Conservation (phyloP, 2,329 filamentous ascomycete species). For the Didymella lethalis region DNA sequence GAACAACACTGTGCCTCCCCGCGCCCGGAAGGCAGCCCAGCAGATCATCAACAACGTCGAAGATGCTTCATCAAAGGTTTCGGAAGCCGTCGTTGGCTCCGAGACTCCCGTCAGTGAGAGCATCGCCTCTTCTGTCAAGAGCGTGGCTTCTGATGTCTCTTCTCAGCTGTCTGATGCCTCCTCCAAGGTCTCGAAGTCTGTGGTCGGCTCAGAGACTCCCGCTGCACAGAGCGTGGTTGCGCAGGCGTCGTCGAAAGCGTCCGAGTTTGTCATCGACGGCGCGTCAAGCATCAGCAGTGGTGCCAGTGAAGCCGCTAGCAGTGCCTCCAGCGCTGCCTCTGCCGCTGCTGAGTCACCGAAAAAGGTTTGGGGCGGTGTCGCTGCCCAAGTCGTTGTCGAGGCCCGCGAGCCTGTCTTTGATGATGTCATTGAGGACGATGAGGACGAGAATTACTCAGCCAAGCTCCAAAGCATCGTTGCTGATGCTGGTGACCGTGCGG, state of each 20-base stretch:
- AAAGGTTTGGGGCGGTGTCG: constrained; percentile 64
- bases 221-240: constrained; percentile 33
- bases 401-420: constrained; percentile 58
- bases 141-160: constrained; percentile 46
- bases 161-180: constrained; percentile 33
- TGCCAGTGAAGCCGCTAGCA: constrained; percentile 27
- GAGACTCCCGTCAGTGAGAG: constrained; percentile 44
- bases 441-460: constrained; percentile 58
- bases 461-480: constrained; percentile 61
- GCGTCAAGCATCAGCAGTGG: constrained; percentile 29
- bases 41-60: constrained; percentile 52
- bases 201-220: constrained; percentile 29
- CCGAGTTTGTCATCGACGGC: constrained; percentile 4
- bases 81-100: constrained; percentile 47
- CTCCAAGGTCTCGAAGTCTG: constrained; percentile 36
- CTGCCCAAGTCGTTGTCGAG: constrained; percentile 60
- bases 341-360: constrained; percentile 47
- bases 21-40: constrained; percentile 58
- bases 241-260: constrained; percentile 31
- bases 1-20: constrained; percentile 67
- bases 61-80: constrained; percentile 47
- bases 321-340: constrained; percentile 34
- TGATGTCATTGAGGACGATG: constrained; percentile 59
- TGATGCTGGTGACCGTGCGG: constrained; percentile 61
- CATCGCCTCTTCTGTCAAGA: constrained; percentile 49